A percentile compares a stretch with the other conserved stretches of the same genome.
Conservation (phyloP, 2,329 filamentous ascomycete genomes). For the Penicillium paneum region DNA sequence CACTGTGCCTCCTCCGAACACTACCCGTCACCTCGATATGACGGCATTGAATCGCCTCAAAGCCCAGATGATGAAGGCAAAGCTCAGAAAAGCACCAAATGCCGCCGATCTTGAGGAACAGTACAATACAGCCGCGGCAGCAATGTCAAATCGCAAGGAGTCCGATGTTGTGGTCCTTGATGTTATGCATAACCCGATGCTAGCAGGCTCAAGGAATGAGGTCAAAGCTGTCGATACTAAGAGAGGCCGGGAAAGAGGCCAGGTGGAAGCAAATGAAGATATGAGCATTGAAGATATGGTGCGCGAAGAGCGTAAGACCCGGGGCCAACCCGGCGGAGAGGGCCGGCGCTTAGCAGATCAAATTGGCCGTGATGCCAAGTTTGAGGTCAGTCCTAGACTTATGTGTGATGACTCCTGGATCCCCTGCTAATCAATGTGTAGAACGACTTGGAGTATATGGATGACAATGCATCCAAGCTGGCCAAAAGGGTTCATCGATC, state of each 20-base stretch:
- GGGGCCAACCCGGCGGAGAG: slow-evolving; percentile 73
- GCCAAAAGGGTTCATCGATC: slow-evolving; percentile 84
- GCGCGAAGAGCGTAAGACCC: slow-evolving; percentile 83
- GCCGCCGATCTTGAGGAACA: slow-evolving; percentile 74
- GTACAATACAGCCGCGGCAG: slow-evolving; percentile 72
- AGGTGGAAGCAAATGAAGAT: slow-evolving; percentile 86
- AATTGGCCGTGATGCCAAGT: slow-evolving; percentile 89
- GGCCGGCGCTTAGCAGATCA: slow-evolving; percentile 80
- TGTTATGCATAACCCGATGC: slow-evolving; percentile 83
- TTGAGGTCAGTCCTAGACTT: slow-evolving; percentile 54
- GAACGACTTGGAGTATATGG: slow-evolving; percentile 92
- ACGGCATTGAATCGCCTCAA: slow-evolving; percentile 84
- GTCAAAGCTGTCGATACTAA: slow-evolving; percentile 75
- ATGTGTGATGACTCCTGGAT: not conserved
- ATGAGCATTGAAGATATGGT: slow-evolving; percentile 98
- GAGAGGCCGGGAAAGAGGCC: slow-evolving; percentile 77
- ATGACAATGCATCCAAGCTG: slow-evolving; percentile 90
- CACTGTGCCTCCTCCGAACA: slow-evolving; percentile 51
- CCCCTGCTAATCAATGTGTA: slow-evolving; percentile 23
- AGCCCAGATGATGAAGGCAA: slow-evolving; percentile 94
- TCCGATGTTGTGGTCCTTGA: slow-evolving; percentile 74
- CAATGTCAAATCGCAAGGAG: slow-evolving; percentile 56
- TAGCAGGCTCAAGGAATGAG: slow-evolving; percentile 72
- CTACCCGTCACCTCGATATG: slow-evolving; percentile 62
- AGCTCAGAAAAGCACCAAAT: slow-evolving; percentile 73